Conservation (phyloP, 495 filamentous ascomycete genomes). For the Penicillium pancosmium region DNA sequence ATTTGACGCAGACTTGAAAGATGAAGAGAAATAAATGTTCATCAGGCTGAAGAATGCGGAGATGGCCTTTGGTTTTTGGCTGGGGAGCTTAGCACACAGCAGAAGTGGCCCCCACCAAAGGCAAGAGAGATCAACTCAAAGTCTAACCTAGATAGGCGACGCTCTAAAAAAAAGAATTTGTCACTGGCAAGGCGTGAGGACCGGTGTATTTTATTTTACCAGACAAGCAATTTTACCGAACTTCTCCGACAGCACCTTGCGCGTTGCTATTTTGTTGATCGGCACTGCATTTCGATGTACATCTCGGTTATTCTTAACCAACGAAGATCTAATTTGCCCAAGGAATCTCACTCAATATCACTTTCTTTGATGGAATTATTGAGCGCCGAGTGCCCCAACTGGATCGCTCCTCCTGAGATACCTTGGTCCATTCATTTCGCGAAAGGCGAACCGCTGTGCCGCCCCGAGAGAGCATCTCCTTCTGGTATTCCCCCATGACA, state of each 20-base stretch:
- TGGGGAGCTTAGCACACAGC: neutral
- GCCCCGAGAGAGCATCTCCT: neutral
- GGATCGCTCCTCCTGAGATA: neutral
- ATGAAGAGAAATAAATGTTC: neutral
- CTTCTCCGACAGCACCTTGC: too few species aligned
- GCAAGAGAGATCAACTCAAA: neutral
- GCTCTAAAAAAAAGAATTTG: neutral
- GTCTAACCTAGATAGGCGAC: neutral
- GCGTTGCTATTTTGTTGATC: too few species aligned
- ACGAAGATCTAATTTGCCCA: too few species aligned
- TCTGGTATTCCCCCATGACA: neutral
- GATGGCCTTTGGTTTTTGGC: neutral
- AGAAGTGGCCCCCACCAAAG: neutral
- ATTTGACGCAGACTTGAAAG: neutral
- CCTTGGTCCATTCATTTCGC: neutral
- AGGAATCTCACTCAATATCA: neutral
- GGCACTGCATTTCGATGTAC: too few species aligned
- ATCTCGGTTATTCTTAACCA: neutral
- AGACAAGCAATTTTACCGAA: too few species aligned
- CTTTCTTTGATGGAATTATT: neutral
- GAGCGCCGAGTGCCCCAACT: neutral
- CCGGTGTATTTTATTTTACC: neutral
- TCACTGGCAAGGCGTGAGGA: neutral
- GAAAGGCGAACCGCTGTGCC: neutral
- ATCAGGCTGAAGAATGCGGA: neutral